Evolutionary conservation across 768 basidiomycete species (phyloP).

Genomic region (Lentinula guzmanii): DNA sequence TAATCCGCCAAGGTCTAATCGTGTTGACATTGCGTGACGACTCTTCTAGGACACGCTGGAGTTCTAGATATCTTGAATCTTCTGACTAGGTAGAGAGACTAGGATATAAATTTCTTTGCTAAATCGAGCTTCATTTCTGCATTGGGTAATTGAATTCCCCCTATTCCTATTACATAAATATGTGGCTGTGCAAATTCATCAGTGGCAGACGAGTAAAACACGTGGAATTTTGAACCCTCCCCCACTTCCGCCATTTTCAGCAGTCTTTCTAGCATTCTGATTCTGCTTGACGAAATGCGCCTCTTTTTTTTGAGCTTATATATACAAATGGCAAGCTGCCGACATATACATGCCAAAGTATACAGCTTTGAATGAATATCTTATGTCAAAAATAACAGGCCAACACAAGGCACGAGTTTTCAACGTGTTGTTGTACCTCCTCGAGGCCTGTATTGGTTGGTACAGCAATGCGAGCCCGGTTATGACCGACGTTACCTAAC

Average conservation of each 20-base stretch:
- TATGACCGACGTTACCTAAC: neutral
- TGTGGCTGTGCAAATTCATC: neutral
- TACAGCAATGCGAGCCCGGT: neutral
- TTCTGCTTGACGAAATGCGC: neutral
- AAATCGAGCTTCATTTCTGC: neutral
- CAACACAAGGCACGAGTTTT: neutral
- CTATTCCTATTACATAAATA: neutral
- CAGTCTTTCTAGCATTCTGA: neutral
- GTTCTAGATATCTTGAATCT: neutral
- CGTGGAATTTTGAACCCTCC: neutral
- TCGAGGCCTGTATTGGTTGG: neutral
- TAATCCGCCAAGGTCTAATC: too few species aligned
- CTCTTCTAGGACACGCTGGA: neutral
- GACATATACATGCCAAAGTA: neutral
- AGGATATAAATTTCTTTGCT: neutral
- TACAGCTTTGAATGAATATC: neutral
- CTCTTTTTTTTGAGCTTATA: neutral
- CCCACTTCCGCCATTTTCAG: neutral
- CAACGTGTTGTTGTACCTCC: slow-evolving; percentile 6
- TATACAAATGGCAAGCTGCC: neutral
- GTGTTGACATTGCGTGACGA: too few species aligned
- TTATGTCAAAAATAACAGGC: neutral
- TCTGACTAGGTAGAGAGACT: neutral
- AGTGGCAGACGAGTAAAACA: neutral
- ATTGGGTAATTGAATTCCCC: neutral